Base-by-base conservation (phyloP, 306 rosid genomes). In the Geum urbanum region DNA sequence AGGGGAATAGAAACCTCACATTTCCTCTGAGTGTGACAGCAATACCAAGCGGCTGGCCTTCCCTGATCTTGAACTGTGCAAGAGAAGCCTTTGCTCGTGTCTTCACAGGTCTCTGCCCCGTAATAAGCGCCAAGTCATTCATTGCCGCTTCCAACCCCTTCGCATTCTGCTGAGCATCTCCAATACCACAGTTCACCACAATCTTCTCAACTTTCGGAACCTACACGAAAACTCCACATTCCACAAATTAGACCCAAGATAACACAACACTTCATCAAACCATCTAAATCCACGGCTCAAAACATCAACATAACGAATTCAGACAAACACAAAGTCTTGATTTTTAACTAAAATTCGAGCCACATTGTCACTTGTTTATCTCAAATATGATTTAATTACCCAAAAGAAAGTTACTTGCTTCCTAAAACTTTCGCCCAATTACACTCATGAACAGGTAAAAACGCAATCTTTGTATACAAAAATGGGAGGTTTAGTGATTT, bases 51-150 rank as follows among this genome's bases (percentile, higher is more conserved):
- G 99, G 95, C 69, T 91, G 99, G 44, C 96, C 97, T 84, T 94
- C 99, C 88, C 99, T 85, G 79, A 94, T 88, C 87, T 94, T 94
- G 83, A 94, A 94, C 64, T 96, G 87, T 51, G 99, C 97, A 79
- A 90, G 72, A 5, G 99, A 72, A 69, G 77, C 80, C 82, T 86
- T 88, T 37, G 99, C 99, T 39, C 96, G 83, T 27, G 99, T 94
- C 82, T 91, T 94, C 55, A 94, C 63, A 27, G 98, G 98, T 76
- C 97, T 82, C 83, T 92, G 97, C 62, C 97, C 98, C 0, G 97
- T 88, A 76, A 92, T 86, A 78, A 73, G 72, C 14, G 98, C 96
- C 52, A 92, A 72, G 54, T 92, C 99, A 79, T 76, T 86, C 81
- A 94, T 75, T 63, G 97, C 99, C 0, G 96, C 95, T 7, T 94